phyloP scores from a whole-genome alignment of 2,329 filamentous ascomycete species.

The Aspergillaceae sp. region DNA sequence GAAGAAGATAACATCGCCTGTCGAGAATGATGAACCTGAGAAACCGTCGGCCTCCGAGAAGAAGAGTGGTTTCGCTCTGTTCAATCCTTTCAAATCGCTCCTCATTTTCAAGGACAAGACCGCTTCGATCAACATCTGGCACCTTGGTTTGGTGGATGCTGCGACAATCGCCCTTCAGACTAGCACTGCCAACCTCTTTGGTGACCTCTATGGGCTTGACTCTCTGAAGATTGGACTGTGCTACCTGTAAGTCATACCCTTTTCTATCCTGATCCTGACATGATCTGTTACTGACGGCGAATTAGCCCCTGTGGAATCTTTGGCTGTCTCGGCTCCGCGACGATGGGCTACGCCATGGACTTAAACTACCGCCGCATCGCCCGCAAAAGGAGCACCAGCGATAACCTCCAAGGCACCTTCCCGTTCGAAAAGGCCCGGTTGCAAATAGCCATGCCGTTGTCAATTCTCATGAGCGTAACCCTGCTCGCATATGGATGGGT shows the following conservation, averaged over 20 bases:
- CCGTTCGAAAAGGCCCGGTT: slow-evolving; percentile 28
- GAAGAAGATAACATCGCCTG: neutral
- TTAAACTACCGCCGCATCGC: slow-evolving; percentile 15
- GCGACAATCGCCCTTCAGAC: slow-evolving; percentile 33
- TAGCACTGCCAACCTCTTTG: slow-evolving; percentile 31
- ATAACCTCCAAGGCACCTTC: slow-evolving; percentile 31
- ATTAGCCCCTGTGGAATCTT: slow-evolving; percentile 13
- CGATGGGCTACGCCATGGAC: slow-evolving; percentile 18
- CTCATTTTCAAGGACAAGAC: slow-evolving; percentile 33
- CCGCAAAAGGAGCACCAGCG: slow-evolving; percentile 5
- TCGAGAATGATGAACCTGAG: slow-evolving; percentile 11
- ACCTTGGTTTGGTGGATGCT: slow-evolving; percentile 26
- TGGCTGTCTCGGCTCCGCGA: slow-evolving; percentile 14
- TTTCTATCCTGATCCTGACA: too few species aligned
- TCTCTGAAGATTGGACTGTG: slow-evolving; percentile 18
- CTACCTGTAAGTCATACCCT: slow-evolving; percentile 12
- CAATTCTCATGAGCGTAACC: slow-evolving; percentile 17
- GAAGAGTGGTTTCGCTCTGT: slow-evolving; percentile 29
- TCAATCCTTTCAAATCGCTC: slow-evolving; percentile 38
- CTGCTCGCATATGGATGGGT: slow-evolving; percentile 27
- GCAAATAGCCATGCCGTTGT: slow-evolving; percentile 15
- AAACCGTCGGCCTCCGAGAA: slow-evolving; percentile 9
- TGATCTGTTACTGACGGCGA: too few species aligned
- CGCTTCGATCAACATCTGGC: slow-evolving; percentile 25
- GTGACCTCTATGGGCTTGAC: slow-evolving; percentile 27